phyloP scores from a whole-genome alignment of 495 filamentous ascomycete species.

The Daldinia caldariorum region DNA sequence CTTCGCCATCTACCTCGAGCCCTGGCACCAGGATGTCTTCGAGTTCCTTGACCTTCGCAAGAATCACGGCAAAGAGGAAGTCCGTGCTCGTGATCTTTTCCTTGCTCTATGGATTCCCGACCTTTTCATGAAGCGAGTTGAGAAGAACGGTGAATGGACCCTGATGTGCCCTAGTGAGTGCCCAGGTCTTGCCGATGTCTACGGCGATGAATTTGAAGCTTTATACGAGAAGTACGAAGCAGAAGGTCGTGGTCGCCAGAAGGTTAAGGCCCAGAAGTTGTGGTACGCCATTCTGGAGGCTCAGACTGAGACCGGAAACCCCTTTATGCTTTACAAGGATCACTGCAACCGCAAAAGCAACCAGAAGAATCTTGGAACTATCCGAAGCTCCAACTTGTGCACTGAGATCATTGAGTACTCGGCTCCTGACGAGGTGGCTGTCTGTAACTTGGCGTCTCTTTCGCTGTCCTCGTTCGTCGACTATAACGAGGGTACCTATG shows the following conservation, averaged over 20 bases:
- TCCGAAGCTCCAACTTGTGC: conserved; percentile 97
- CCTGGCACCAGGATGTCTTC: conserved; percentile 98
- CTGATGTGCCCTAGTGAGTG: conserved; percentile 97
- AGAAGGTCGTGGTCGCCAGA: conserved; percentile 87
- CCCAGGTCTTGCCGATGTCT: conserved; percentile 93
- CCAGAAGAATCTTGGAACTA: conserved; percentile 98
- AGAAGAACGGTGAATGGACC: conserved; percentile 94
- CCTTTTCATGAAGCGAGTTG: conserved; percentile 99
- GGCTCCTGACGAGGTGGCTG: conserved; percentile 96
- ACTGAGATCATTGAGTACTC: conserved; percentile 98
- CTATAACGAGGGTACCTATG: conserved; percentile 79
- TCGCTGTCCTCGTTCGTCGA: conserved; percentile 91
- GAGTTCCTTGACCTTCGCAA: conserved; percentile 97
- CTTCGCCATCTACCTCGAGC: conserved; percentile 99
- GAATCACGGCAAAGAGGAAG: conserved; percentile 99
- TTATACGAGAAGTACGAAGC: conserved; percentile 94
- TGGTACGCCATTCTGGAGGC: conserved; percentile 98
- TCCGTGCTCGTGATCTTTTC: conserved; percentile 96
- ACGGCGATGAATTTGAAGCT: conserved; percentile 95
- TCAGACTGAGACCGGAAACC: conserved; percentile 98
- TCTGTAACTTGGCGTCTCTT: conserved; percentile 96
- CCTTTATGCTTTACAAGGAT: conserved; percentile 99
- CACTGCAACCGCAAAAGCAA: conserved; percentile 98
- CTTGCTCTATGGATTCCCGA: conserved; percentile 98
- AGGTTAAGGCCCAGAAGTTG: conserved; percentile 96